A percentile compares a stretch with the other conserved stretches of the same genome.
phyloP scores from a whole-genome alignment of 768 basidiomycete genomes.

The Serendipita vermifera region DNA sequence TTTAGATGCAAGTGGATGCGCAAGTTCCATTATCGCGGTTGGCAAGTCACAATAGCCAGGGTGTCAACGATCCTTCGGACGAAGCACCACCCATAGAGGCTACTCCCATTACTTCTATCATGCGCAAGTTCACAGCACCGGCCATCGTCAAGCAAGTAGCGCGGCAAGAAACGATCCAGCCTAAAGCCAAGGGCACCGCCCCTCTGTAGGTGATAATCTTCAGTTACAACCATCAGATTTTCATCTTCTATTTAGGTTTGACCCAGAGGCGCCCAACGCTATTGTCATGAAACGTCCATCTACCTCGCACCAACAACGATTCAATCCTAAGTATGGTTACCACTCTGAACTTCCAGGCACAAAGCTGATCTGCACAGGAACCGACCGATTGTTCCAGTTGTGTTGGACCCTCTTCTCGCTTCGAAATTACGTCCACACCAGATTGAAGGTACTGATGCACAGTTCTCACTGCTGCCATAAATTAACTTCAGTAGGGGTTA shows the following conservation, averaged over 20 bases:
- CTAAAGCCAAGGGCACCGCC: not conserved
- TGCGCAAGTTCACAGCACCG: slow-evolving; percentile 3
- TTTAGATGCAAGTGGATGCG: not conserved
- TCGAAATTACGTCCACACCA: slow-evolving; percentile 78
- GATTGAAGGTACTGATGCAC: slow-evolving; percentile 47
- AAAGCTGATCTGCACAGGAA: slow-evolving; percentile 30
- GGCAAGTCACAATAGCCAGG: not conserved
- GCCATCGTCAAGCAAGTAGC: not conserved
- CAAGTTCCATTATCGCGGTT: not conserved
- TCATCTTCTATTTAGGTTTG: slow-evolving; percentile 39
- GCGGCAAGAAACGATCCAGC: not conserved
- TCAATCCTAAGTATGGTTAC: slow-evolving; percentile 53
- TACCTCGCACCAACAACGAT: slow-evolving; percentile 47
- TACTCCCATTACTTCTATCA: not conserved
- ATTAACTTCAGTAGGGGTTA: slow-evolving; percentile 37
- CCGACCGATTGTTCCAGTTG: slow-evolving; percentile 59
- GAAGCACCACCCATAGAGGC: not conserved
- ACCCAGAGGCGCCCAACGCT: slow-evolving; percentile 62
- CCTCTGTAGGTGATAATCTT: not conserved
- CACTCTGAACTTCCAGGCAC: not conserved
- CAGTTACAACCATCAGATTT: not conserved
- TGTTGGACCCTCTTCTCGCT: slow-evolving; percentile 76
- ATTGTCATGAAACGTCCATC: slow-evolving; percentile 76
- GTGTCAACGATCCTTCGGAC: not conserved
- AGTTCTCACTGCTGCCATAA: not conserved